Percentiles rank a stretch among this genome's conserved stretches.
Evolutionary conservation across 2,329 filamentous ascomycete species (phyloP).

Genomic region (Penicillium sp.): DNA sequence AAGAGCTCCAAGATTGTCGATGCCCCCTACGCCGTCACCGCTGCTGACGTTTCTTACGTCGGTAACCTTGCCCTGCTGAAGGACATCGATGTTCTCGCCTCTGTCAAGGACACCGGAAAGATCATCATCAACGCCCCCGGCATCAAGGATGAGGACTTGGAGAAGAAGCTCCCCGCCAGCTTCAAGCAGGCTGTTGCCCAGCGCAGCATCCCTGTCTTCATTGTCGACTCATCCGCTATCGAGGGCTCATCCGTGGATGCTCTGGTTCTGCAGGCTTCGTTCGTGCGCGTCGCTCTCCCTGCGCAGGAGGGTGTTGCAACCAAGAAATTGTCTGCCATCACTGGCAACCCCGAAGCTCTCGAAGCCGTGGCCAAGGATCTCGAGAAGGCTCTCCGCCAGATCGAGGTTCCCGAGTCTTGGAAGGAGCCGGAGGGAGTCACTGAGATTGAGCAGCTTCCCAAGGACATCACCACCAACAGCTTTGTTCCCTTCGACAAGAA

Average conservation of each 20-base stretch:
- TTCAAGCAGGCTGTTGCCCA: slow-evolving; percentile 72
- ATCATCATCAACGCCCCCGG: slow-evolving; percentile 75
- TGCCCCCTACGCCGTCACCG: slow-evolving; percentile 76
- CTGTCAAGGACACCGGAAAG: slow-evolving; percentile 69
- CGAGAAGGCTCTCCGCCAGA: slow-evolving; percentile 67
- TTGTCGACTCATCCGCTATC: slow-evolving; percentile 71
- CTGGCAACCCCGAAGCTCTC: slow-evolving; percentile 61
- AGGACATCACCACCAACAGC: slow-evolving; percentile 73
- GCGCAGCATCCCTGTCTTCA: slow-evolving; percentile 70
- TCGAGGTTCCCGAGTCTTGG: slow-evolving; percentile 82
- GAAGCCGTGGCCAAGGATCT: slow-evolving; percentile 64
- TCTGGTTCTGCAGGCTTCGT: slow-evolving; percentile 75
- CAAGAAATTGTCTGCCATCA: slow-evolving; percentile 65
- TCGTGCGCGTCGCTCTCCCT: slow-evolving; percentile 74
- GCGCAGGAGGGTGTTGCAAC: slow-evolving; percentile 63
- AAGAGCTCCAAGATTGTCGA: slow-evolving; percentile 81
- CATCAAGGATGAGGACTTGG: slow-evolving; percentile 83
- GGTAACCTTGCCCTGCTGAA: slow-evolving; percentile 78
- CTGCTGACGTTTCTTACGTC: slow-evolving; percentile 77
- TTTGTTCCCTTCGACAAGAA: slow-evolving; percentile 78
- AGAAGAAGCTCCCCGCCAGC: slow-evolving; percentile 74
- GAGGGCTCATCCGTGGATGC: slow-evolving; percentile 68
- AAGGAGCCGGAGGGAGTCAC: slow-evolving; percentile 60
- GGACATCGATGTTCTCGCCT: slow-evolving; percentile 72
- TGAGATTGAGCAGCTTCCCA: slow-evolving; percentile 52